Conservation (phyloP, 176 grass and related monocot species). For the Cenchrus fungigraminus region DNA sequence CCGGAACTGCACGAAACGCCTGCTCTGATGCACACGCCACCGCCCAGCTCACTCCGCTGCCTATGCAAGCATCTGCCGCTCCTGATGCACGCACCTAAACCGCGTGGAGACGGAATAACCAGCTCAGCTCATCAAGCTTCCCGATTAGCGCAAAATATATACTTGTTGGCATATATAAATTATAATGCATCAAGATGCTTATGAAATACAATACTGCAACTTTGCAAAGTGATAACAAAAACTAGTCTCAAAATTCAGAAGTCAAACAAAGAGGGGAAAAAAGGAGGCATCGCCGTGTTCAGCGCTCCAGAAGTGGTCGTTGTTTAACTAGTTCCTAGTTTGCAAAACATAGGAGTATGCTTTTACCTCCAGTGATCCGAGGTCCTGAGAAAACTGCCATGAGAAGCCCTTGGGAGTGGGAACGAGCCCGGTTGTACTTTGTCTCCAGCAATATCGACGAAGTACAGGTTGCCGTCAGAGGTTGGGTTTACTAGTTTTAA, state of each 20-base stretch:
- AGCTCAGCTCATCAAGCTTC: neutral
- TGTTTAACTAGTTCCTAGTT: constrained; percentile 1
- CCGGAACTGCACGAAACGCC: neutral
- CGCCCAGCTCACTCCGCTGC: neutral
- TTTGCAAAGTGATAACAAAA: neutral
- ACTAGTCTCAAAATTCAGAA: neutral
- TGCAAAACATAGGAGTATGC: too few relatives aligned
- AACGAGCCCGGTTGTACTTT: neutral
- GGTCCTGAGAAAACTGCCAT: too few relatives aligned
- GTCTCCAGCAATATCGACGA: neutral
- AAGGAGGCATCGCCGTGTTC: too few relatives aligned
- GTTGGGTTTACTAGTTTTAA: neutral
- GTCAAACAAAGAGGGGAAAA: too few relatives aligned
- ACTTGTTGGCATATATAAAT: too few relatives aligned
- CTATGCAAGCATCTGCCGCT: neutral
- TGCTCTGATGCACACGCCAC: neutral
- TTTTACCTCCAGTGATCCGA: neutral
- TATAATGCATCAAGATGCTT: neutral
- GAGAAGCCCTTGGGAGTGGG: neutral
- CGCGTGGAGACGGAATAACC: neutral
- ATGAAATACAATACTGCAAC: neutral
- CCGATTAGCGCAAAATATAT: too few relatives aligned
- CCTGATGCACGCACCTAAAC: constrained; percentile 21
- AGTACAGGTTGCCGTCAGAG: neutral
- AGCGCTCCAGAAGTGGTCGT: neutral